A percentile compares a stretch with the other conserved stretches of the same genome.
Evolutionary conservation across 1,139 yeast species (phyloP).

Genomic region (Scheffersomyces titani): DNA sequence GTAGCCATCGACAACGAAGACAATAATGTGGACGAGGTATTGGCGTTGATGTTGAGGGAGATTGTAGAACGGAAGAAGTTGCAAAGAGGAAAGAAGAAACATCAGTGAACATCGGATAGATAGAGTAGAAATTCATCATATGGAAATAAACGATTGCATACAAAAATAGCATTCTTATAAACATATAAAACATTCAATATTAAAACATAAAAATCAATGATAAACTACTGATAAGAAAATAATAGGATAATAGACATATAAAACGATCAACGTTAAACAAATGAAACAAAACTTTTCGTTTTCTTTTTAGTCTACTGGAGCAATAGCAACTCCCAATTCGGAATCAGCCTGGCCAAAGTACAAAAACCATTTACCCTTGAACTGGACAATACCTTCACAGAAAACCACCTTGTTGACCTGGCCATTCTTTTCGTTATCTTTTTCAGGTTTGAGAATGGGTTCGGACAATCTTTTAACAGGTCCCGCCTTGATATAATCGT

Average conservation of each 20-base stretch:
- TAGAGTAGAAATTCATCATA: not conserved
- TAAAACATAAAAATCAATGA: constrained; percentile 1
- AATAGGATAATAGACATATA: not conserved
- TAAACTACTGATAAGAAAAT: constrained; percentile 4
- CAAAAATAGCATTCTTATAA: no score
- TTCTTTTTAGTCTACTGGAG: constrained; percentile 15
- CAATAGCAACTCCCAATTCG: constrained; percentile 46
- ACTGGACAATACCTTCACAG: constrained; percentile 48
- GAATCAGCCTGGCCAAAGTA: constrained; percentile 49
- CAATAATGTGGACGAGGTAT: constrained; percentile 54
- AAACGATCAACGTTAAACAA: not conserved
- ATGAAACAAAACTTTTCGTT: not conserved
- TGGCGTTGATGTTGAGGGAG: constrained; percentile 61
- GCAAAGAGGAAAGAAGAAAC: constrained; percentile 13
- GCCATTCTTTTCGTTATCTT: constrained; percentile 38
- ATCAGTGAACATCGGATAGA: constrained; percentile 1
- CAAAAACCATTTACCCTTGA: constrained; percentile 43
- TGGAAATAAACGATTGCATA: no score
- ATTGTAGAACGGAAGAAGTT: constrained; percentile 47
- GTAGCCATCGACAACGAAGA: constrained; percentile 53
- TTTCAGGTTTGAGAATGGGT: constrained; percentile 40
- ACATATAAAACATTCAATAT: not conserved
- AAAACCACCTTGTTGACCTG: constrained; percentile 48
- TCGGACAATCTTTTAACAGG: constrained; percentile 42
- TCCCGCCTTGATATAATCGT: constrained; percentile 34